Percentiles rank a stretch among this genome's conserved stretches.
These are phyloP conservation scores for Leucosporidium yakuticum DNA, from an alignment of 768 basidiomycete genomes.

Conservation along the genomic window DNA sequence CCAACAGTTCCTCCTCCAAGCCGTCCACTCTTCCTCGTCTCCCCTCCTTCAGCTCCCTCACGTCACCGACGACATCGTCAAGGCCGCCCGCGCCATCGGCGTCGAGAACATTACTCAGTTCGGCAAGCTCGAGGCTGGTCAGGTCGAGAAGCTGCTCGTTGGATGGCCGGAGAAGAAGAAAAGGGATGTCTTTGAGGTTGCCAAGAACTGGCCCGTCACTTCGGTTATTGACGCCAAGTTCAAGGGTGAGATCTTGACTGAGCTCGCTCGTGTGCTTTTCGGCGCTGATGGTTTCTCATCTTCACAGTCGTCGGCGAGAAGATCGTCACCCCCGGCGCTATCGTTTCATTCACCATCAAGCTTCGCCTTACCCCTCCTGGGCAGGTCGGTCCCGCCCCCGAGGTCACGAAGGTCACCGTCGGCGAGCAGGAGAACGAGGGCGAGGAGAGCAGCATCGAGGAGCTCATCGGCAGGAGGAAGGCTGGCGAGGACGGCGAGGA, in stretches of 20 bases:
- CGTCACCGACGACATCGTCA: conserved; percentile 49
- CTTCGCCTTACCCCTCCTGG: conserved; percentile 63
- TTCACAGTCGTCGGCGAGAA: conserved; percentile 72
- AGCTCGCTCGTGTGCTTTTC: neutral
- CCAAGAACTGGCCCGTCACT: conserved; percentile 64
- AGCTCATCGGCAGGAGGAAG: conserved; percentile 60
- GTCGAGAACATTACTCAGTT: conserved; percentile 29
- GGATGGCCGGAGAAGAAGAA: conserved; percentile 20
- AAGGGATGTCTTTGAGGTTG: conserved; percentile 56
- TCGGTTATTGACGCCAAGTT: conserved; percentile 77
- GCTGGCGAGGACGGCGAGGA: conserved; percentile 47
- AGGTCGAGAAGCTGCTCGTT: conserved; percentile 26
- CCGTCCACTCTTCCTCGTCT: conserved; percentile 49
- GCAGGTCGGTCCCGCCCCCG: conserved; percentile 31
- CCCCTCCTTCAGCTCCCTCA: conserved; percentile 72
- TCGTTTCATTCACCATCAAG: conserved; percentile 80
- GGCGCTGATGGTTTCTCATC: neutral
- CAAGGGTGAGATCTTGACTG: conserved; percentile 60
- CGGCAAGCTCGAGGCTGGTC: conserved; percentile 23
- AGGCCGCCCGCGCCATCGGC: conserved; percentile 37
- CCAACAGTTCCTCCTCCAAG: conserved; percentile 77
- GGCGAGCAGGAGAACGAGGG: conserved; percentile 44
- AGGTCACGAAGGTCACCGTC: conserved; percentile 38
- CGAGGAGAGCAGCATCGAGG: conserved; percentile 61
- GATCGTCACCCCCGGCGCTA: conserved; percentile 74